Base-by-base conservation (phyloP, 2,329 filamentous ascomycete species). In the Plenodomus biglobosus region DNA sequence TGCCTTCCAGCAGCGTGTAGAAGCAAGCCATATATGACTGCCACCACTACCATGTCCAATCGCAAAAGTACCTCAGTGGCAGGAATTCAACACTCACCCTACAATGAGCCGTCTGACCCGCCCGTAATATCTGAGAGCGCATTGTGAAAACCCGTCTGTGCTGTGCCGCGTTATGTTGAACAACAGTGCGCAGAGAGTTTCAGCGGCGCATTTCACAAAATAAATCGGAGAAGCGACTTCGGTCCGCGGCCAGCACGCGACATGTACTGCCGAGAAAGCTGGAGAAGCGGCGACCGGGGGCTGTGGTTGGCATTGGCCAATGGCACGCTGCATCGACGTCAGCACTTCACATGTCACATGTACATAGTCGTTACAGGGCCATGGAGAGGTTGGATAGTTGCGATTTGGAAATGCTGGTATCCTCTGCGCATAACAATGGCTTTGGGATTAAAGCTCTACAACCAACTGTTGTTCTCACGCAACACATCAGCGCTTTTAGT, bases 61-160 rank as follows among this genome's bases (percentile, higher is more conserved):
- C 11, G 3, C 27, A 32, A 32, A 24, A 24, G 6, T 24, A 24
- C 22, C 22, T 24, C 22, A 11, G 11, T 24, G 22, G 22, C 22
- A 6, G 22, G 6, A 5, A 6, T 24, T 24, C 22, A 15, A 18
- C 11, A 62, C 64, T 65, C 39, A 72, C 69, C 58, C 65, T 67
- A 53, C 58, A 61, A 55, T 64, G 65, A 44, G 58, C 59, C 48
- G 59, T 51, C 55, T 67, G 65, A 36, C 66, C 59, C 20, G 58
- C 59, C 54, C 64, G 56, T 38, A 72, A 49, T 42, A 66, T 56
- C 47, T 70, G 64, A 44, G 61, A 61, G 64, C 68, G 64, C 69
- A 72, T 71, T 40, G 56, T 69, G 48, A 42, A 45, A 44, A 40
- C 37, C 48, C 58, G 53, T 57, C 47, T 51, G 51, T 52, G 51